A percentile compares a stretch with the other conserved stretches of the same genome.
Conservation (phyloP, 2,329 filamentous ascomycete genomes). For the Xylariaceae sp. region DNA sequence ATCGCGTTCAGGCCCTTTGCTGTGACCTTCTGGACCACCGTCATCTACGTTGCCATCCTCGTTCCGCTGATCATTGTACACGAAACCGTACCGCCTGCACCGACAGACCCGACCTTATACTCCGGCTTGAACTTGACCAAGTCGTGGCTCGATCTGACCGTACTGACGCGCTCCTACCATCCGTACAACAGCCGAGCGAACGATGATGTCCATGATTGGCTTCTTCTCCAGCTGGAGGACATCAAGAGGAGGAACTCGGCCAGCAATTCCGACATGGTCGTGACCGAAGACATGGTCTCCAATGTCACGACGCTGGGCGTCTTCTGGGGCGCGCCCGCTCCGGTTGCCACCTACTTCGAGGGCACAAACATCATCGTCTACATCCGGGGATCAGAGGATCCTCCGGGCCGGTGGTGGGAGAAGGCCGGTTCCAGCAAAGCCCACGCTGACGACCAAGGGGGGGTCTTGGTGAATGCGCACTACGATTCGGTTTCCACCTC, state of each 20-base stretch:
- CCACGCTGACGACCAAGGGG: slow-evolving; percentile 53
- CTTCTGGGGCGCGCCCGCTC: slow-evolving; percentile 20
- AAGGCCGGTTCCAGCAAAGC: slow-evolving; percentile 31
- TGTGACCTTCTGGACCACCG: slow-evolving; percentile 71
- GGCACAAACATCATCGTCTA: slow-evolving; percentile 89
- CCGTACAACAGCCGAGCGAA: slow-evolving; percentile 85
- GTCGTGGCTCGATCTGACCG: slow-evolving; percentile 77
- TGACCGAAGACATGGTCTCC: slow-evolving; percentile 72
- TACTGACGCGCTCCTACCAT: slow-evolving; percentile 68
- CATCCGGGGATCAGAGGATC: slow-evolving; percentile 72
- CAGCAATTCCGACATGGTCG: slow-evolving; percentile 41
- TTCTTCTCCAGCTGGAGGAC: slow-evolving; percentile 61
- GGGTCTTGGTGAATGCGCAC: slow-evolving; percentile 89
- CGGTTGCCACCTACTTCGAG: slow-evolving; percentile 70
- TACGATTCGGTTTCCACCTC: slow-evolving; percentile 89
- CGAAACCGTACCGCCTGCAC: slow-evolving; percentile 63
- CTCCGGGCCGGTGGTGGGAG: slow-evolving; percentile 67
- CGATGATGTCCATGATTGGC: slow-evolving; percentile 69
- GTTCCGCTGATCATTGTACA: slow-evolving; percentile 67
- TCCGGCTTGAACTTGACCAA: slow-evolving; percentile 71
- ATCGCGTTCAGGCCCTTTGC: slow-evolving; percentile 73
- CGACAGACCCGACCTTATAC: slow-evolving; percentile 43
- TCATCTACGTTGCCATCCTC: slow-evolving; percentile 71
- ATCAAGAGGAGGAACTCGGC: slow-evolving; percentile 60
- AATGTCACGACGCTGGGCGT: slow-evolving; percentile 61